Base-by-base conservation (phyloP, 2,329 filamentous ascomycete species). In the Kalaharituber pfeilii region DNA sequence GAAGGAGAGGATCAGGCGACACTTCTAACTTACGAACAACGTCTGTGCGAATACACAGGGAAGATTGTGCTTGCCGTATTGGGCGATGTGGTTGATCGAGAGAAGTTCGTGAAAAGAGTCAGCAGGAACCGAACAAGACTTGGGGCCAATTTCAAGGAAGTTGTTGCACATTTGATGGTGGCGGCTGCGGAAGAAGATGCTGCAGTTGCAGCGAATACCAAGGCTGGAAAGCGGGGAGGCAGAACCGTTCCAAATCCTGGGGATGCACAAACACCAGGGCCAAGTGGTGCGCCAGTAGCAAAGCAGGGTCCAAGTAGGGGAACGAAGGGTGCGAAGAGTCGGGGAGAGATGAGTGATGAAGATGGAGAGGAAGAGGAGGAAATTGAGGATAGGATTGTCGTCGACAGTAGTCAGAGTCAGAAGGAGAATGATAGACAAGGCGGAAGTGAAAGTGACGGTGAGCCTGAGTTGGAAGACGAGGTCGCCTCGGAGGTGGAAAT, bases 31-130 rank as follows among this genome's bases (percentile, higher is more conserved):
- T 80, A 86, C 0, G 91, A 96, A 68, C 83, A 89, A 65, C 78
- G 81, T 20, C 75, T 96, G 0, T 96, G 89, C 68, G 83, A 89
- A 63, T 73, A 95, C 25, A 81, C 88, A 0, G 82, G 80, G 58
- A 93, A 91, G 66, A 78, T 94, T 44, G 84, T 95, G 33, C 76
- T 94, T 42, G 83, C 82, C 11, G 80, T 94, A 22, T 73, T 84
- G 8, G 85, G 81, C 20, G 80, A 79, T 52, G 79, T 87, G 39
- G 72, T 95, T 51, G 86, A 93, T 65, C 70, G 73, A 42, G 72
- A 71, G 1, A 78, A 77, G 65, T 74, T 94, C 30, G 77, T 78
- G 59, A 77, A 79, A 62, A 76, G 87, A 20, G 72, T 98, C 22
- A 74, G 82, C 63, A 76, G 85, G 60, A 95, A 98, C 69, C 82